Percentiles rank a stretch among this genome's conserved stretches.
These are phyloP conservation scores for Candida palmyrensis DNA, from an alignment of 805 yeast species.

Conservation along the genomic window DNA sequence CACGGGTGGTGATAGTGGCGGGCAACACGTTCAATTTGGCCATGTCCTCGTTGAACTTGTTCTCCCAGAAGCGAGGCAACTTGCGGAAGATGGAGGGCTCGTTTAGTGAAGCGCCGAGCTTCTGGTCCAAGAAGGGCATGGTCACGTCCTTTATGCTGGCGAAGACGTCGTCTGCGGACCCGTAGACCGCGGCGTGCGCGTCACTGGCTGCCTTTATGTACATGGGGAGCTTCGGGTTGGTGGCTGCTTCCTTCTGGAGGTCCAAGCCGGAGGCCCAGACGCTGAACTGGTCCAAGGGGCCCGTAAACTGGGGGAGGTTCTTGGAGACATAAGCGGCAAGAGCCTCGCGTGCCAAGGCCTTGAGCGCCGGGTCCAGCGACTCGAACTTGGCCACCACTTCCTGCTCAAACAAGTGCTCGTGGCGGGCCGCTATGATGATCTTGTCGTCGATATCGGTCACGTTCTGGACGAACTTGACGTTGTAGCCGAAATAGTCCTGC, in stretches of 20 bases:
- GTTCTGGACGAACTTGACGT: constrained; percentile 85
- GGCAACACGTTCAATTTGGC: constrained; percentile 74
- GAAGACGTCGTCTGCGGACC: constrained; percentile 35
- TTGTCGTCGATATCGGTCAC: constrained; percentile 99
- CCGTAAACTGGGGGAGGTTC: constrained; percentile 46
- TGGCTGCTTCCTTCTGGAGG: constrained; percentile 41
- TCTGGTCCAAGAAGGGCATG: constrained; percentile 65
- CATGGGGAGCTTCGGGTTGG: constrained; percentile 85
- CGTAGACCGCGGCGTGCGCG: constrained; percentile 46
- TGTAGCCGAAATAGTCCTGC: constrained; percentile 88
- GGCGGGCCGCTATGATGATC: constrained; percentile 92
- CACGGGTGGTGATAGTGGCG: constrained; percentile 85
- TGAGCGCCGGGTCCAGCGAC: constrained; percentile 29
- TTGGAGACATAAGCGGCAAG: constrained; percentile 45
- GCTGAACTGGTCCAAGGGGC: constrained; percentile 32
- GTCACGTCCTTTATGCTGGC: constrained; percentile 64
- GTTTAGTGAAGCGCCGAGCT: constrained; percentile 68
- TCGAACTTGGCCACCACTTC: constrained; percentile 32
- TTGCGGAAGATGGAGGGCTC: constrained; percentile 81
- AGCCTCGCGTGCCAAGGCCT: constrained; percentile 36
- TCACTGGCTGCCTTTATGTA: constrained; percentile 55
- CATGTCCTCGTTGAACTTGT: constrained; percentile 83
- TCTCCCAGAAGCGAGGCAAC: constrained; percentile 88
- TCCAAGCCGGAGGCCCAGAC: constrained; percentile 51
- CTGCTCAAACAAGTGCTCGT: constrained; percentile 69